These are phyloP conservation scores for Candida mesenterica DNA, from an alignment of 1,139 yeast species.

Conservation along the genomic window DNA sequence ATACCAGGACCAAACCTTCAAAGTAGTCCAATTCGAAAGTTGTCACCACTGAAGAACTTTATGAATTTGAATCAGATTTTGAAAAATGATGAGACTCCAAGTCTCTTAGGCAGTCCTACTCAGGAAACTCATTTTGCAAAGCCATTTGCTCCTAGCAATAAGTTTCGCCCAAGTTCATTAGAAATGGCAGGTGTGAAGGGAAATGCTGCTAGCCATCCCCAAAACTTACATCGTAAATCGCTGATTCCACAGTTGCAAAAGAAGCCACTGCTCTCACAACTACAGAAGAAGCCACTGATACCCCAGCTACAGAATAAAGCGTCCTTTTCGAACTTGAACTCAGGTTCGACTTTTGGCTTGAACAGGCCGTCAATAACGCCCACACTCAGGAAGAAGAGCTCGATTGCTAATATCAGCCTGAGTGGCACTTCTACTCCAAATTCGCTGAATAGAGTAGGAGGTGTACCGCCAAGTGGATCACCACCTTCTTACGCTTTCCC, in stretches of 20 bases:
- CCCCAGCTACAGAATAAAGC: slow-evolving; percentile 16
- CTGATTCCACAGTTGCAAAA: slow-evolving; percentile 17
- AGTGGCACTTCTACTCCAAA: slow-evolving; percentile 4
- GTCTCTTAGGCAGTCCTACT: slow-evolving; percentile 15
- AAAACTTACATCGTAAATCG: slow-evolving; percentile 3
- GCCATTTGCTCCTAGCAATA: slow-evolving; percentile 28
- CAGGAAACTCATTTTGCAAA: slow-evolving; percentile 22
- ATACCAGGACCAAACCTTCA: background rate
- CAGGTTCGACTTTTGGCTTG: slow-evolving; percentile 15
- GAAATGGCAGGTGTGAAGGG: slow-evolving; percentile 36
- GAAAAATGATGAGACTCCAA: slow-evolving; percentile 9
- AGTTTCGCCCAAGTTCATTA: slow-evolving; percentile 28
- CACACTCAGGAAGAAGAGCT: background rate
- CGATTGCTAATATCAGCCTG: slow-evolving; percentile 3
- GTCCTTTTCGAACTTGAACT: slow-evolving; percentile 16
- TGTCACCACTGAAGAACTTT: slow-evolving; percentile 42
- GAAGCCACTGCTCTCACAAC: slow-evolving; percentile 19
- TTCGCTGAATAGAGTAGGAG: background rate
- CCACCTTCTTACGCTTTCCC: slow-evolving; percentile 10
- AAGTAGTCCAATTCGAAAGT: slow-evolving; percentile 21
- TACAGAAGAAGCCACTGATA: slow-evolving; percentile 16
- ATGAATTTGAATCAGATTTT: slow-evolving; percentile 38
- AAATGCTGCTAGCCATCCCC: slow-evolving; percentile 1
- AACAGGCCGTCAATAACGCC: slow-evolving; percentile 8
- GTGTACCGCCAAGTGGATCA: slow-evolving; percentile 1